These are phyloP conservation scores for Endogone sp. DNA, from an alignment of 192 early-diverging fungal species.

Conservation along the genomic window DNA sequence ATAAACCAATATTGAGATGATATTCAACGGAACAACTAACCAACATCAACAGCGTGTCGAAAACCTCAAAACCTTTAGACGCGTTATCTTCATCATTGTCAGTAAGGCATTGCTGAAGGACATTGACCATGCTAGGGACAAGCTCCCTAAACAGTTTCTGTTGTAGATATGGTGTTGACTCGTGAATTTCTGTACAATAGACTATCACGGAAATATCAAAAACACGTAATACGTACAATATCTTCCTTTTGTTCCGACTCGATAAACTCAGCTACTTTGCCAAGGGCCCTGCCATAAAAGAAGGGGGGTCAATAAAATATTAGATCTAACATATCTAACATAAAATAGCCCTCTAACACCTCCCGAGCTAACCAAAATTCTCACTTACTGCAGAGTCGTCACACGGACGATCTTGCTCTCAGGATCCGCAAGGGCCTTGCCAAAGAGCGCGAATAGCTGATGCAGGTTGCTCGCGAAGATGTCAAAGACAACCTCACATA, in stretches of 20 bases:
- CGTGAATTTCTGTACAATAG: not conserved
- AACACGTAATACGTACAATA: slow-evolving; percentile 42
- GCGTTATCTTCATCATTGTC: slow-evolving; percentile 73
- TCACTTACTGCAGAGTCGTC: slow-evolving; percentile 64
- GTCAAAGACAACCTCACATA: slow-evolving; percentile 86
- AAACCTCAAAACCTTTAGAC: slow-evolving; percentile 81
- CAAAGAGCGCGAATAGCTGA: slow-evolving; percentile 74
- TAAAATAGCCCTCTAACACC: not conserved
- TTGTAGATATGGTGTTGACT: slow-evolving; percentile 9
- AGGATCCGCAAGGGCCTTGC: slow-evolving; percentile 70
- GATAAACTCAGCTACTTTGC: slow-evolving; percentile 80
- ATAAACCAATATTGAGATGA: too few relatives aligned
- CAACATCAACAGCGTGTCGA: slow-evolving; percentile 75
- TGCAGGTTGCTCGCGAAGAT: slow-evolving; percentile 53
- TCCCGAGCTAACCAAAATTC: not conserved
- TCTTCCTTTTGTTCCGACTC: slow-evolving; percentile 64
- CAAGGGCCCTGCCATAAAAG: slow-evolving; percentile 44
- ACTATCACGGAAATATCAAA: not conserved
- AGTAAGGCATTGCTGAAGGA: slow-evolving; percentile 75
- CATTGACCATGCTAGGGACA: slow-evolving; percentile 82
- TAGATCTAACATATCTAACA: slow-evolving; percentile 4
- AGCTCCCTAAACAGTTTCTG: slow-evolving; percentile 66
- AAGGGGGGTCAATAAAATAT: not conserved
- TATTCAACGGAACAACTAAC: slow-evolving; percentile 25
- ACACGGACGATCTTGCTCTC: slow-evolving; percentile 79